Evolutionary conservation across 768 basidiomycete genomes (phyloP), one percentile per base, ranked within the genome.

Genomic region (Austroboletus festivus): DNA sequence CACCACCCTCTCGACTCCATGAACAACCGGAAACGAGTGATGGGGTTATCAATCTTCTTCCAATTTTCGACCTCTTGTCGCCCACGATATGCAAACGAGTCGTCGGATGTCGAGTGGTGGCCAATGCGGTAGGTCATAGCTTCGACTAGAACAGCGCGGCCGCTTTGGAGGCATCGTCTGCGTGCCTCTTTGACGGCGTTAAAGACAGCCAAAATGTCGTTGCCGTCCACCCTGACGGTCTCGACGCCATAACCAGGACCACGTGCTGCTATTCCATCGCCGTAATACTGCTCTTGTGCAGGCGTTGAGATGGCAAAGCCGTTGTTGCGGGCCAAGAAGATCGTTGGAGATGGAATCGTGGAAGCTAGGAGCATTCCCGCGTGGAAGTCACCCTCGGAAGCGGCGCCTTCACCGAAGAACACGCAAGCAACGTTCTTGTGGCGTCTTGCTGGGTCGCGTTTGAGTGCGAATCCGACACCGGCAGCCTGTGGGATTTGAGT

Each of bases 241-340:
- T 93, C 88, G 18, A 96, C 79, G 7, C 93, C 93, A 62, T 96
- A 97, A 9, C 63, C 93, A 1, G 93, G 89, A 1, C 94, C 93
- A 20, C 94, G 82, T 21, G 86, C 79, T 3, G 92, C 93, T 56
- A 97, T 93, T 10, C 94, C 93, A 64, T 96, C 94, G 1, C 93
- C 94, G 51, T 86, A 78, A 64, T 81, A 97, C 60, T 96, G 93
- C 67, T 96, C 91, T 1, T 81, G 75, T 13, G 86, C 81, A 0
- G 93, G 93, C 4, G 93, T 96, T 41, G 90, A 93, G 63, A 97
- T 97, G 24, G 93, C 93, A 59, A 96, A 96, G 4, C 93, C 92
- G 58, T 95, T 95, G 57, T 88, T 87, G 28, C 86, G 80, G 12
- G 80, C 85, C 49, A 90, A 77, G 67, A 80, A 92, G 16, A 90